These are phyloP conservation scores for Candida hungchunana DNA, from an alignment of 805 yeast species.

Conservation along the genomic window DNA sequence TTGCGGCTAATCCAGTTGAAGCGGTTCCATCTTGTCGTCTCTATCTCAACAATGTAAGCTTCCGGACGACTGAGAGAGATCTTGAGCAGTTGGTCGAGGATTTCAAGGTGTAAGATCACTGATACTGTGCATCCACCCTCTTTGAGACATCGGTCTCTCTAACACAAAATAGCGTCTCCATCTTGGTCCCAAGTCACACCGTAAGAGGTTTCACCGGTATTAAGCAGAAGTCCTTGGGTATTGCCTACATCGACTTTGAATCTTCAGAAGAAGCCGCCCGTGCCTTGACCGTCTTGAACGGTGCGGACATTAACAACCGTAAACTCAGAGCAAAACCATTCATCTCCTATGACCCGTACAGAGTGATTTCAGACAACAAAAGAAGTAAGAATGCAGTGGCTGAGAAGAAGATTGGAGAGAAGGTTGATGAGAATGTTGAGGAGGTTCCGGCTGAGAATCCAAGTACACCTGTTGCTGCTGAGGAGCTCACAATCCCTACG, in stretches of 20 bases:
- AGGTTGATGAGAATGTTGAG: not conserved
- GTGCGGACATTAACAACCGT: slow-evolving; percentile 47
- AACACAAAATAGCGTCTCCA: slow-evolving; percentile 31
- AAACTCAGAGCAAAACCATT: slow-evolving; percentile 37
- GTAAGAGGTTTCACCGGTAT: slow-evolving; percentile 40
- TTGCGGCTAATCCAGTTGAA: not conserved
- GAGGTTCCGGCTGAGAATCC: too few relatives aligned
- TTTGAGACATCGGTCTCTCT: slow-evolving; percentile 1
- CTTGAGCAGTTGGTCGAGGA: slow-evolving; percentile 40
- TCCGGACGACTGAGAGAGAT: slow-evolving; percentile 48
- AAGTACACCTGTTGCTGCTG: not conserved
- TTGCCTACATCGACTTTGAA: slow-evolving; percentile 81
- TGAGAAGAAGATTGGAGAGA: not conserved
- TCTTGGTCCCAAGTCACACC: slow-evolving; percentile 53
- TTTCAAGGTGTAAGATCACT: slow-evolving; percentile 42
- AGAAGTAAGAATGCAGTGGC: slow-evolving; percentile 1
- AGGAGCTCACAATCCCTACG: not conserved
- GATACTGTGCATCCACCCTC: not conserved
- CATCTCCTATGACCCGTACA: slow-evolving; percentile 37
- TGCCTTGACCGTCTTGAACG: slow-evolving; percentile 65
- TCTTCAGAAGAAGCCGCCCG: slow-evolving; percentile 55
- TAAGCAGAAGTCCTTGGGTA: slow-evolving; percentile 50
- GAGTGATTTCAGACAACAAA: slow-evolving; percentile 10
- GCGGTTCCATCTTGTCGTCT: slow-evolving; percentile 33
- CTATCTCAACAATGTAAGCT: slow-evolving; percentile 52